Percentiles rank a stretch among this genome's conserved stretches.
Evolutionary conservation across 805 yeast species (phyloP).

Genomic region (Spathaspora passalidarum): DNA sequence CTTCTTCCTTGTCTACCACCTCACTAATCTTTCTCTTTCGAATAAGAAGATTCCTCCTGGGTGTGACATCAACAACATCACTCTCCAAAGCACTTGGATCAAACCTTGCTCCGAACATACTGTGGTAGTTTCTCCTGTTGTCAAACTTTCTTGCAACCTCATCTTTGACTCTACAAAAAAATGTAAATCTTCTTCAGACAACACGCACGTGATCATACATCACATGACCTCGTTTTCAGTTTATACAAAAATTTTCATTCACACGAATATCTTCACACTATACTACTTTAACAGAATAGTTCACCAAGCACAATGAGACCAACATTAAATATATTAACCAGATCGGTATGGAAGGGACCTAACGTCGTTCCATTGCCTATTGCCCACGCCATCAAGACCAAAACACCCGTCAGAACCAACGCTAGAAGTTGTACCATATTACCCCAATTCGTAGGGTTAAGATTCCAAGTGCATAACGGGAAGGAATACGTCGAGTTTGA

Average conservation of each 20-base stretch:
- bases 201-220: neutral
- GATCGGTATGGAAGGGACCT: conserved; percentile 66
- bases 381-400: conserved; percentile 74
- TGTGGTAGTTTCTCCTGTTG: neutral
- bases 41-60: neutral
- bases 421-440: conserved; percentile 92
- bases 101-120: conserved; percentile 65
- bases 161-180: neutral
- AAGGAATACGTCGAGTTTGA: conserved; percentile 87
- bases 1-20: conserved; percentile 10
- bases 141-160: neutral
- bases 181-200: neutral
- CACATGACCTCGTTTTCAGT: neutral
- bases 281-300: neutral
- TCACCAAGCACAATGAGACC: conserved; percentile 33
- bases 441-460: conserved; percentile 93
- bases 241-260: neutral
- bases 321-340: conserved; percentile 25
- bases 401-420: conserved; percentile 90
- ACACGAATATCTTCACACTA: neutral
- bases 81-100: conserved; percentile 41
- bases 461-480: conserved; percentile 95
- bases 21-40: conserved; percentile 7
- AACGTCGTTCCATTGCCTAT: conserved; percentile 94
- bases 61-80: neutral